These are phyloP conservation scores for Euptelea pleiosperma DNA, from an alignment of 164 flowering plant species.

Conservation along the genomic window DNA sequence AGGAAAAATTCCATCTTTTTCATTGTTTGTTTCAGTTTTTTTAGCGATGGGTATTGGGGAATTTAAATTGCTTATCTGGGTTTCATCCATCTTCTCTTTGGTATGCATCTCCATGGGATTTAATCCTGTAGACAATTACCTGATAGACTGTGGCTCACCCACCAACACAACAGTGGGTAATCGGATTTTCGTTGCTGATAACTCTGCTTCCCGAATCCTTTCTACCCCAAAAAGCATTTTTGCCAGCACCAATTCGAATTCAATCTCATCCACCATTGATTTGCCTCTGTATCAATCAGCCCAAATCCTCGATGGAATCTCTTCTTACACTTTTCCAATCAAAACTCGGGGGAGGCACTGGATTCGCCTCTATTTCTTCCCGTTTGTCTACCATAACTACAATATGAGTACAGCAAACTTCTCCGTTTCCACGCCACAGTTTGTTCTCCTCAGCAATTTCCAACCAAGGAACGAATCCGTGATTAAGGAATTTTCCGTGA, in stretches of 20 bases:
- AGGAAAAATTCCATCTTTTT: background rate
- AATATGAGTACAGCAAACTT: slow-evolving; percentile 47
- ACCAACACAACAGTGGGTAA: slow-evolving; percentile 34
- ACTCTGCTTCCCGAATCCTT: slow-evolving; percentile 34
- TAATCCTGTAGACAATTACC: slow-evolving; percentile 31
- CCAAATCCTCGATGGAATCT: slow-evolving; percentile 40
- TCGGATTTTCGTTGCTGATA: slow-evolving; percentile 53
- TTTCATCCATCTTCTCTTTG: slow-evolving; percentile 25
- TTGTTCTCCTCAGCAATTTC: slow-evolving; percentile 45
- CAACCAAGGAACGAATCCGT: slow-evolving; percentile 16
- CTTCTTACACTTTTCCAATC: slow-evolving; percentile 48
- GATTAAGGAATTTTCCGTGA: slow-evolving; percentile 52
- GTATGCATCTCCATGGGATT: slow-evolving; percentile 28
- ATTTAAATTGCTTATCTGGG: slow-evolving; percentile 25
- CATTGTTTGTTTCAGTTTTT: background rate
- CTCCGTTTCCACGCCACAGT: slow-evolving; percentile 43
- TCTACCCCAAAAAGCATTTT: slow-evolving; percentile 40
- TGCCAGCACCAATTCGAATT: slow-evolving; percentile 30
- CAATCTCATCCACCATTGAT: slow-evolving; percentile 25
- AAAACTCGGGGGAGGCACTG: slow-evolving; percentile 50
- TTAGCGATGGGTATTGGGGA: slow-evolving; percentile 31
- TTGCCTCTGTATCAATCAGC: slow-evolving; percentile 54
- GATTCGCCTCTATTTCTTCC: slow-evolving; percentile 74
- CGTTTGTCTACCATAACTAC: slow-evolving; percentile 38
- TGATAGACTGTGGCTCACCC: slow-evolving; percentile 65